phyloP scores from a whole-genome alignment of 2,329 filamentous ascomycete species.

The Colletotrichum ledebouriae region DNA sequence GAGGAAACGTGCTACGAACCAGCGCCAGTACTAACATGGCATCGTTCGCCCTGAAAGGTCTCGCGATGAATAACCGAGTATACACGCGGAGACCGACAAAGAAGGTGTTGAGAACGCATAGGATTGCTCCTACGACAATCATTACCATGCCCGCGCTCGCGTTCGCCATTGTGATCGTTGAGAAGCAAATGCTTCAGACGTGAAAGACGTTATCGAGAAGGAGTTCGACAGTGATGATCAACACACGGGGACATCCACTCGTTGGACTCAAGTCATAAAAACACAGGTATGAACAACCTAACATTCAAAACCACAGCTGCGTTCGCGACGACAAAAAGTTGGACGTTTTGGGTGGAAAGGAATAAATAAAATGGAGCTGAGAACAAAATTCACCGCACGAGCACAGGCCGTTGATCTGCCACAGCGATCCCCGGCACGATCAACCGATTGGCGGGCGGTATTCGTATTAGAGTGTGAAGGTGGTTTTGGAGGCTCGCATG shows the following conservation, averaged over 20 bases:
- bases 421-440: not conserved
- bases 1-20: not conserved
- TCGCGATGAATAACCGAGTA: slow-evolving; percentile 21
- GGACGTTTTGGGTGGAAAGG: not conserved
- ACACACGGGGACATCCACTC: not conserved
- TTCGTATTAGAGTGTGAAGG: slow-evolving; percentile 20
- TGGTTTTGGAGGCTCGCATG: slow-evolving; percentile 23
- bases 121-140: slow-evolving; percentile 24
- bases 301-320: not conserved
- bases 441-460: slow-evolving; percentile 9
- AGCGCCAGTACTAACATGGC: slow-evolving; percentile 13
- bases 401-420: slow-evolving; percentile 5
- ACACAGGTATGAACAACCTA: not conserved
- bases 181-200: not conserved
- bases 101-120: slow-evolving; percentile 27
- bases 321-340: no score
- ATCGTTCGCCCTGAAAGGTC: slow-evolving; percentile 10
- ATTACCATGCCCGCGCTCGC: not conserved
- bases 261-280: not conserved
- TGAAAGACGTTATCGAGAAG: not conserved
- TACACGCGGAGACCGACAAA: slow-evolving; percentile 32
- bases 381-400: slow-evolving; percentile 13
- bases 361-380: not conserved
- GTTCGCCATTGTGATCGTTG: slow-evolving; percentile 17
- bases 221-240: not conserved